These are phyloP conservation scores for Tetraselmis striata DNA, from an alignment of 139 green algal species.

Conservation along the genomic window DNA sequence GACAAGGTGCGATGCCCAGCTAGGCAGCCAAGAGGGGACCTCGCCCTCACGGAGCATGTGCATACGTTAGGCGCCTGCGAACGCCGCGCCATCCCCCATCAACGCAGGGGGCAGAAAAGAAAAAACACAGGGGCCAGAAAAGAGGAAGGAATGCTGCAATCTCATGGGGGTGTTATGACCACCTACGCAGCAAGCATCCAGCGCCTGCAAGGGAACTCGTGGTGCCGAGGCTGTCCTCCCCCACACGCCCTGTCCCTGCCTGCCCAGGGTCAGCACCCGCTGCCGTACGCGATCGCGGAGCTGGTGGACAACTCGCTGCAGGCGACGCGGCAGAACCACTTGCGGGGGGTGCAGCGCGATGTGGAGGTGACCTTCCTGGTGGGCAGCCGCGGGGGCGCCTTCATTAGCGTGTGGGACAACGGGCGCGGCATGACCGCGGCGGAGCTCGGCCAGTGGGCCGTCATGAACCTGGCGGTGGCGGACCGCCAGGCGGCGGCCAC, in stretches of 20 bases:
- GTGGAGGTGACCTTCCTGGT: not conserved
- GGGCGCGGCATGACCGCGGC: constrained; percentile 57
- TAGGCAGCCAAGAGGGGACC: too few species aligned
- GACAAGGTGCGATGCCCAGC: constrained; percentile 28
- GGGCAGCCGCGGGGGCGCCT: constrained; percentile 3
- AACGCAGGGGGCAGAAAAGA: too few species aligned
- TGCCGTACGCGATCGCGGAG: constrained; percentile 73
- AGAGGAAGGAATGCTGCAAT: too few species aligned
- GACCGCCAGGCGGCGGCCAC: constrained; percentile 27
- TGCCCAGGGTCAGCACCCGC: constrained; percentile 59
- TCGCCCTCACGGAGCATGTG: too few species aligned
- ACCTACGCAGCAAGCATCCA: too few species aligned
- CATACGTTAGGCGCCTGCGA: too few species aligned
- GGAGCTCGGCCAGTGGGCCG: constrained; percentile 69
- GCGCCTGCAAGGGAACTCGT: too few species aligned
- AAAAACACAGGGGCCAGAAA: too few species aligned
- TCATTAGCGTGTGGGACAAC: constrained; percentile 67
- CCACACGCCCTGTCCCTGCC: too few species aligned
- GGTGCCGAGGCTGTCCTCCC: too few species aligned
- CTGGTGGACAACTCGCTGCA: constrained; percentile 75
- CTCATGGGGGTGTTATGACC: too few species aligned
- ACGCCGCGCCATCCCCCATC: too few species aligned
- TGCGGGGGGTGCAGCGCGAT: not conserved
- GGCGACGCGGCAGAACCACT: constrained; percentile 28
- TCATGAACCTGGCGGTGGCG: constrained; percentile 80